Percentiles rank a stretch among this genome's conserved stretches.
phyloP scores from a whole-genome alignment of 2,329 filamentous ascomycete species.

The Pestalotiopsis sp. region DNA sequence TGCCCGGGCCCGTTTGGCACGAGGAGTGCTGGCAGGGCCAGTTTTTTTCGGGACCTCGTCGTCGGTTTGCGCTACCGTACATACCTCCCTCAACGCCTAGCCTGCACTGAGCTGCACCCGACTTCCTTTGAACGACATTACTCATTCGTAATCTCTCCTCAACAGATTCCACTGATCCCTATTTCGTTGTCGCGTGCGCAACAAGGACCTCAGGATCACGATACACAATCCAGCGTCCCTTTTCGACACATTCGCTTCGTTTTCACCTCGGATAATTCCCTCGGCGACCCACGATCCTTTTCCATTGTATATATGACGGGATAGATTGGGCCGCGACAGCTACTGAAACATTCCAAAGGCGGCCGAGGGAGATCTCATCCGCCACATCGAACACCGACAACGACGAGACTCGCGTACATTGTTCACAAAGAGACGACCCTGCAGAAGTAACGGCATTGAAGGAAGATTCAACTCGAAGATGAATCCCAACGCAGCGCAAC shows the following conservation, averaged over 20 bases:
- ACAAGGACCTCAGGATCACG: not conserved
- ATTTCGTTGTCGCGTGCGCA: not conserved
- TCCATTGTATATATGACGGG: conserved; percentile 3
- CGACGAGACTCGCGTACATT: conserved; percentile 26
- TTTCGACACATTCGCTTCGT: not conserved
- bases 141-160: conserved; percentile 1
- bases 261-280: not conserved
- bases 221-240: not conserved
- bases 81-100: not conserved
- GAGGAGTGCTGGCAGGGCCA: not conserved
- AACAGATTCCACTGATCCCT: not conserved
- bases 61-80: not conserved
- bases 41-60: not conserved
- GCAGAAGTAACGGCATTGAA: not conserved
- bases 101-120: not conserved
- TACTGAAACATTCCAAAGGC: conserved; percentile 1
- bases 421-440: not conserved
- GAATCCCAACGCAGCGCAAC: conserved; percentile 53
- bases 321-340: conserved; percentile 7
- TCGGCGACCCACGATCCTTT: conserved; percentile 2
- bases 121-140: conserved; percentile 1
- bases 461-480: conserved; percentile 35
- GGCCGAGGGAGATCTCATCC: not conserved
- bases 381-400: not conserved
- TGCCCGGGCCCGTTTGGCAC: not conserved